Evolutionary conservation across 148 eudicot species (phyloP).

Genomic region (Fallopia convolvulus): DNA sequence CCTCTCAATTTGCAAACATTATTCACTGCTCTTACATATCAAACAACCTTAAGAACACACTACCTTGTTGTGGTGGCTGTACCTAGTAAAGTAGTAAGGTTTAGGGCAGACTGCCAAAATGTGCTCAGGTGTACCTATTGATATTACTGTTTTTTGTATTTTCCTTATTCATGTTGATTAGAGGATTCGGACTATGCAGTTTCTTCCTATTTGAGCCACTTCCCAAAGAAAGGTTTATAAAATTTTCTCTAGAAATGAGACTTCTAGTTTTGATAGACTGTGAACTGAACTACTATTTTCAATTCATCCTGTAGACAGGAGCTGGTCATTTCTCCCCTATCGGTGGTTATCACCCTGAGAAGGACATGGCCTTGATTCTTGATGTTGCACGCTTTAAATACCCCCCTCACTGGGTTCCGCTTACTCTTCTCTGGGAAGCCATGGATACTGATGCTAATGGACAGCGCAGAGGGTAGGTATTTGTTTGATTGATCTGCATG

Average conservation of each 20-base stretch:
- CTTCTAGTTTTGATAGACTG: not conserved
- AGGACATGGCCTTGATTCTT: conserved; percentile 41
- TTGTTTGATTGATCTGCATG: not conserved
- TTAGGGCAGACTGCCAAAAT: not conserved
- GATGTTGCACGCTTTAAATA: conserved; percentile 55
- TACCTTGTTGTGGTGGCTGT: not conserved
- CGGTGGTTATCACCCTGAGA: conserved; percentile 45
- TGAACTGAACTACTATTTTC: not conserved
- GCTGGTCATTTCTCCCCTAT: conserved; percentile 48
- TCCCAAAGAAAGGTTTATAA: not conserved
- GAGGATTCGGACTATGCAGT: not conserved
- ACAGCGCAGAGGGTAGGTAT: conserved; percentile 33
- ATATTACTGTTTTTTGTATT: not conserved
- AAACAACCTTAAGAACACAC: not conserved
- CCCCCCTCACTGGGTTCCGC: conserved; percentile 55
- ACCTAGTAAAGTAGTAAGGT: not conserved
- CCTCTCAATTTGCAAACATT: not conserved
- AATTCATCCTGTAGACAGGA: conserved; percentile 31
- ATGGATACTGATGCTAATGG: conserved; percentile 43
- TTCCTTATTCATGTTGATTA: not conserved
- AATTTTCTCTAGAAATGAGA: not conserved
- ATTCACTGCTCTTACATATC: not conserved
- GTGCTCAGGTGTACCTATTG: not conserved
- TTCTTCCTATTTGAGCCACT: not conserved
- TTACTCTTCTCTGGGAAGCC: conserved; percentile 46